A percentile compares a stretch with the other conserved stretches of the same genome.
Conservation (phyloP, 306 rosid genomes). For the Dryas drummondii region DNA sequence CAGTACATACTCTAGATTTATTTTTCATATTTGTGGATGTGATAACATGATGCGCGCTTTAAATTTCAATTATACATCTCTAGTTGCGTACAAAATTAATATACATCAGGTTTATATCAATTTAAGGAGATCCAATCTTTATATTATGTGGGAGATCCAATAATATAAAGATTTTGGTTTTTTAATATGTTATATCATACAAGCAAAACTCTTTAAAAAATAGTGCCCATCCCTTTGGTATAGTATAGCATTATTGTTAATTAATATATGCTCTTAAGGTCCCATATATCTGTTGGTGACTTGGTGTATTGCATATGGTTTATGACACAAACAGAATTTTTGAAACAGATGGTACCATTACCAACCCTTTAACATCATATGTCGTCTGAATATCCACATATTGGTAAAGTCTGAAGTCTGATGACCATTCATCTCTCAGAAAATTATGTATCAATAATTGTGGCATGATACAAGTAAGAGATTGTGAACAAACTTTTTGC, state of each 20-base stretch:
- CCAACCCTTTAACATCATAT: not conserved
- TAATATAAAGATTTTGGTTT: too few species aligned
- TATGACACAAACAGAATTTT: too few species aligned
- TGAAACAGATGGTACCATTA: too few species aligned
- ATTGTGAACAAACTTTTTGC: not conserved
- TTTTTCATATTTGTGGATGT: conserved; percentile 17
- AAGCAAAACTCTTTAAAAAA: not conserved
- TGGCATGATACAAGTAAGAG: not conserved
- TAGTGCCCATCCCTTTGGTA: not conserved
- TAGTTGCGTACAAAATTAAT: conserved; percentile 15
- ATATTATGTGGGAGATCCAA: too few species aligned
- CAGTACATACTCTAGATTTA: not conserved
- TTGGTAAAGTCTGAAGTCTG: not conserved
- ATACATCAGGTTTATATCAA: not conserved
- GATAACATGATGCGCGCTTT: not conserved
- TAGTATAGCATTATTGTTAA: too few species aligned
- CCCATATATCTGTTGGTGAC: too few species aligned
- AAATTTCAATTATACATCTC: conserved; percentile 1
- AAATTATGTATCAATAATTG: conserved; percentile 12
- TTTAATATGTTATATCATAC: not conserved
- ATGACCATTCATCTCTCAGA: conserved; percentile 12
- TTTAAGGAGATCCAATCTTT: not conserved
- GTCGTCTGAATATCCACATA: not conserved
- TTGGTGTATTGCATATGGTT: too few species aligned
- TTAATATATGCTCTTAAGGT: too few species aligned